Evolutionary conservation across 2,329 filamentous ascomycete species (phyloP).

Genomic region (Dactylellina drechsleri): DNA sequence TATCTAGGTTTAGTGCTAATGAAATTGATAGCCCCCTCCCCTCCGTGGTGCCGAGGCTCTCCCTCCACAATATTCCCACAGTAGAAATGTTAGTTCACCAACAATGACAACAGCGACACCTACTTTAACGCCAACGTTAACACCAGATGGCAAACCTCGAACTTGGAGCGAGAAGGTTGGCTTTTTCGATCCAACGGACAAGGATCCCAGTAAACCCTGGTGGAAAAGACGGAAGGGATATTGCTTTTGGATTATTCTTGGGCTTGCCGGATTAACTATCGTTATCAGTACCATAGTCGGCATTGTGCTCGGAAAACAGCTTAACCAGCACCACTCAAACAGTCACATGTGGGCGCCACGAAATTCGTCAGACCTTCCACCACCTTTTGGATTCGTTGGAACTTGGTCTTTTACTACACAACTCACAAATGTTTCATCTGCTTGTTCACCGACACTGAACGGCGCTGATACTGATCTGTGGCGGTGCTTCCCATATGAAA

Average conservation of each 20-base stretch:
- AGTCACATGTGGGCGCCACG: constrained; percentile 24
- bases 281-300: constrained; percentile 34
- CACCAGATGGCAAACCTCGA: constrained; percentile 24
- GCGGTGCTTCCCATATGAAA: constrained; percentile 44
- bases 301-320: constrained; percentile 36
- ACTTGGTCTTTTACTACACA: constrained; percentile 40
- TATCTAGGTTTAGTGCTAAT: neutral
- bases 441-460: constrained; percentile 35
- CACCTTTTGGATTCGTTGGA: constrained; percentile 37
- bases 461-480: constrained; percentile 36
- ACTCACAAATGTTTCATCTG: constrained; percentile 20
- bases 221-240: constrained; percentile 46
- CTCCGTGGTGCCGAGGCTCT: constrained; percentile 27
- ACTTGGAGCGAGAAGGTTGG: constrained; percentile 47
- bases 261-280: constrained; percentile 31
- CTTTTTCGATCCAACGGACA: constrained; percentile 43
- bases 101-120: constrained; percentile 1
- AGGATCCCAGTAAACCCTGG: constrained; percentile 47
- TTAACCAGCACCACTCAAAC: constrained; percentile 17
- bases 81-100: constrained; percentile 4
- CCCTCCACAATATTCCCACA: constrained; percentile 28
- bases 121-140: constrained; percentile 30
- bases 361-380: constrained; percentile 46
- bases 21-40: constrained; percentile 25
- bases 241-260: constrained; percentile 45